Base-by-base conservation (phyloP, 140 eudicot species). In the Flaveria floridana region DNA sequence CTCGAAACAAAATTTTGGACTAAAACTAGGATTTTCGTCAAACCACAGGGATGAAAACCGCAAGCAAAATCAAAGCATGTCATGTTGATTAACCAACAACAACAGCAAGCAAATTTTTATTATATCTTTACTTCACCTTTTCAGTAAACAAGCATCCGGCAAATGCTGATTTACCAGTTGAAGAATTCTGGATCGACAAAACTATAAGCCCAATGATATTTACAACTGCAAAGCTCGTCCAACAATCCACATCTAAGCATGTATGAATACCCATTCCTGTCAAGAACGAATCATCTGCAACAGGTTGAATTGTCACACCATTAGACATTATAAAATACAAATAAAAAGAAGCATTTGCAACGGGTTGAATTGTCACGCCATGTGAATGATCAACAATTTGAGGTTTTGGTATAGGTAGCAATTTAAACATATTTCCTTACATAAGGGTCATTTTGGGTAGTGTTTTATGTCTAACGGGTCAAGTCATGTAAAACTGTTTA, bases 201-300 rank as follows among this genome's bases (percentile, higher is more conserved):
- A 55, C 70, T 19, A 71, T 44, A 39, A 16, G 23, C 59, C 62
- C 62, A 58, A 26, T 66, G 50, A 68, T 79, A 79, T 79, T 41
- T 79, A 73, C 83, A 79, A 42, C 79, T 51, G 78, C 78, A 64
- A 52, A 63, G 52, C 57, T 39, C 6, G 34, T 18, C 34, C 15
- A 56, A 56, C 28, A 8, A 8, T 56, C 63, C 63, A 26, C 28
- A n/a, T 15, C 61, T 53, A 53, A 18, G 21, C 61, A 53, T 53
- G 23, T 53, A 53, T 53, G 16, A 53, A 3, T 56, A 19, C 39
- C 65, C 18, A 52, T 37, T 78, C 67, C 56, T 21, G 23, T 80
- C 80, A 80, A 51, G 80, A 74, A 56, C 80, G 82, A 79, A 83
- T 68, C 84, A 80, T 76, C 87, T 67, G 73, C 80, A 50, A 80